Conservation (phyloP, 2,329 filamentous ascomycete genomes). For the Colletotrichum eremochloae region DNA sequence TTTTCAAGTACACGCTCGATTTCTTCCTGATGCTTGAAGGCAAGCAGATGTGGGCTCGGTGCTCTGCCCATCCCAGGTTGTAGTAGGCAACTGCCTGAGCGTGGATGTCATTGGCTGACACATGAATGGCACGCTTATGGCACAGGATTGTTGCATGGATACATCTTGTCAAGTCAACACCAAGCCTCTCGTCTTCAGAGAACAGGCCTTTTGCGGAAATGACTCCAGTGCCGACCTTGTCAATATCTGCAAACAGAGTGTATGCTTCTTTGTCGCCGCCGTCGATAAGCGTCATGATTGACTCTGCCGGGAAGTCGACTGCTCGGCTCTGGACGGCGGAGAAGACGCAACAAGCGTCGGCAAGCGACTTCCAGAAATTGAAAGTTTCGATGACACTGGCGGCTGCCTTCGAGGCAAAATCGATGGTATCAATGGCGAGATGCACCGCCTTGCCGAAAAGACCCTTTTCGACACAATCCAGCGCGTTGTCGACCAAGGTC, state of each 20-base stretch:
- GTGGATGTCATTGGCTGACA: conserved; percentile 80
- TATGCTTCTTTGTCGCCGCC: conserved; percentile 67
- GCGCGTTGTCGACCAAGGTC: conserved; percentile 85
- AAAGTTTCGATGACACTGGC: conserved; percentile 78
- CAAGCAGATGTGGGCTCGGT: conserved; percentile 80
- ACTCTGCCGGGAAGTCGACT: conserved; percentile 70
- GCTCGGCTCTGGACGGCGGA: conserved; percentile 80
- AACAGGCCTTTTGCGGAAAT: conserved; percentile 60
- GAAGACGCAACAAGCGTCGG: conserved; percentile 89
- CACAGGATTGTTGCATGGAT: conserved; percentile 83
- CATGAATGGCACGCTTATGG: conserved; percentile 86
- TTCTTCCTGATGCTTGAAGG: conserved; percentile 66
- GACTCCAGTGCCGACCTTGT: conserved; percentile 68
- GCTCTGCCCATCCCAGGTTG: conserved; percentile 95
- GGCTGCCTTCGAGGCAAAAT: conserved; percentile 74
- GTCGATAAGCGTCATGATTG: conserved; percentile 71
- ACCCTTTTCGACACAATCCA: conserved; percentile 82
- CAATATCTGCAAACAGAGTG: conserved; percentile 75
- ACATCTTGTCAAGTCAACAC: conserved; percentile 67
- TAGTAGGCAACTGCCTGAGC: conserved; percentile 97
- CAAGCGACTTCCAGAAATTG: conserved; percentile 95
- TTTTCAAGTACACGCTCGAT: conserved; percentile 78
- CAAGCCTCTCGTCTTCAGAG: conserved; percentile 61
- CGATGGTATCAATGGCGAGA: conserved; percentile 77
- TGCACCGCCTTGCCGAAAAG: conserved; percentile 86